A percentile compares a stretch with the other conserved stretches of the same genome.
phyloP scores from a whole-genome alignment of 1,284 basidiomycete genomes.

The Salmacisia buchloeana region DNA sequence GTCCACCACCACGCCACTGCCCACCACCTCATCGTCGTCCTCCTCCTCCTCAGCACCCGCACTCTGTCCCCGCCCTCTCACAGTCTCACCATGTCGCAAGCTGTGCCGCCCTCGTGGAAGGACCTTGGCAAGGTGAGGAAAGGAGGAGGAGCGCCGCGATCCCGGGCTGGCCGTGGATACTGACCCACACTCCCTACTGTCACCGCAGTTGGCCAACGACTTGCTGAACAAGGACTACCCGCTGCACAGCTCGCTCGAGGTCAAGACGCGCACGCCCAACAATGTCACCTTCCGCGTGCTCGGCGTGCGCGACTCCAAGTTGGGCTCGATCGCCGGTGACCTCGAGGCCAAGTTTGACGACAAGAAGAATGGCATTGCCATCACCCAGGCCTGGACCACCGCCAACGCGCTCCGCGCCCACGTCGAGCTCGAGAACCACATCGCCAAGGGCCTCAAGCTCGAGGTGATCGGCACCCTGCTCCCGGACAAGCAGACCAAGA shows the following conservation, averaged over 20 bases:
- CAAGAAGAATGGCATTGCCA: conserved; percentile 46
- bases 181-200: too few species aligned
- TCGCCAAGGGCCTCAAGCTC: conserved; percentile 92
- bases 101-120: conserved; percentile 49
- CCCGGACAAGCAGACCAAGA: conserved; percentile 74
- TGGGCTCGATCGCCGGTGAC: conserved; percentile 47
- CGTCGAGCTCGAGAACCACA: conserved; percentile 94
- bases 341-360: conserved; percentile 50
- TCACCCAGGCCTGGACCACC: conserved; percentile 68
- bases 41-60: not conserved
- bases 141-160: too few species aligned
- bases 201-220: conserved; percentile 90
- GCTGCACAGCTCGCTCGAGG: conserved; percentile 52
- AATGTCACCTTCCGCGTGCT: conserved; percentile 53
- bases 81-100: conserved; percentile 31
- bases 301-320: conserved; percentile 48
- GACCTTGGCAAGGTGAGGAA: conserved; percentile 63
- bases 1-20: too few species aligned
- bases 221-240: conserved; percentile 82
- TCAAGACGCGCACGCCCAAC: conserved; percentile 86
- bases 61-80: not conserved
- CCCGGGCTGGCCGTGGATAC: too few species aligned
- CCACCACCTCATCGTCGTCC: not conserved
- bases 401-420: conserved; percentile 80
- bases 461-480: conserved; percentile 79